Conservation (phyloP, 441 rosid genomes). For the Erysimum cheiri region DNA sequence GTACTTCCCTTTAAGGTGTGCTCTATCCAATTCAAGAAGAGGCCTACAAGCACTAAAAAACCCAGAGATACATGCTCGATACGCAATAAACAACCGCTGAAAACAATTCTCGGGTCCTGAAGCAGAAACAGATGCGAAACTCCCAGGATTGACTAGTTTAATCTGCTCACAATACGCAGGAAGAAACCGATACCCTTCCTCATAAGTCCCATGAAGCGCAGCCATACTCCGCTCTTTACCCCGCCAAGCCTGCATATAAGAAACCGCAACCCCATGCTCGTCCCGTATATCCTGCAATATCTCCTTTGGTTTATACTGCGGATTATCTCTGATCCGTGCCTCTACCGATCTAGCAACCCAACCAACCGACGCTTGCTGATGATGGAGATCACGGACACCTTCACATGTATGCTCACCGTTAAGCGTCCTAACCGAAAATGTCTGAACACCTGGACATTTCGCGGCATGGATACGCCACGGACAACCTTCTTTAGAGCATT, state of each 20-base stretch:
- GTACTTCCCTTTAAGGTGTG: constrained; percentile 92
- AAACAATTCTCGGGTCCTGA: constrained; percentile 86
- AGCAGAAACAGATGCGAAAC: constrained; percentile 81
- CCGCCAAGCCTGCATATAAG: constrained; percentile 99
- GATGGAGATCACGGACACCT: constrained; percentile 87
- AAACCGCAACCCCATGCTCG: constrained; percentile 95
- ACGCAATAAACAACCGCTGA: constrained; percentile 89
- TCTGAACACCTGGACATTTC: constrained; percentile 89
- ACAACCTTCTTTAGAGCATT: constrained; percentile 97
- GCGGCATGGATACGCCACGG: constrained; percentile 99
- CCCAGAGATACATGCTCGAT: constrained; percentile 83
- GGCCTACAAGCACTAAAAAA: constrained; percentile 91
- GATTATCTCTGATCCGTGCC: constrained; percentile 86
- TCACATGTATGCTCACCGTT: constrained; percentile 93
- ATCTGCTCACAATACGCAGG: constrained; percentile 89
- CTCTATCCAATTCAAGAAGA: constrained; percentile 87
- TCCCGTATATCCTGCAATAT: constrained; percentile 91
- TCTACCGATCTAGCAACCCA: constrained; percentile 99
- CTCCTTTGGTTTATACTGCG: constrained; percentile 94
- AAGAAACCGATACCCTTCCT: constrained; percentile 90
- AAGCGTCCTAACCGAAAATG: constrained; percentile 84
- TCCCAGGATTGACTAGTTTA: constrained; percentile 83
- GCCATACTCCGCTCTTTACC: constrained; percentile 99
- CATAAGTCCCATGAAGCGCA: constrained; percentile 94
- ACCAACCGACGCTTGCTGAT: constrained; percentile 97